Conservation (phyloP, 202 grass and related monocot genomes). For the Panicum hallii region DNA sequence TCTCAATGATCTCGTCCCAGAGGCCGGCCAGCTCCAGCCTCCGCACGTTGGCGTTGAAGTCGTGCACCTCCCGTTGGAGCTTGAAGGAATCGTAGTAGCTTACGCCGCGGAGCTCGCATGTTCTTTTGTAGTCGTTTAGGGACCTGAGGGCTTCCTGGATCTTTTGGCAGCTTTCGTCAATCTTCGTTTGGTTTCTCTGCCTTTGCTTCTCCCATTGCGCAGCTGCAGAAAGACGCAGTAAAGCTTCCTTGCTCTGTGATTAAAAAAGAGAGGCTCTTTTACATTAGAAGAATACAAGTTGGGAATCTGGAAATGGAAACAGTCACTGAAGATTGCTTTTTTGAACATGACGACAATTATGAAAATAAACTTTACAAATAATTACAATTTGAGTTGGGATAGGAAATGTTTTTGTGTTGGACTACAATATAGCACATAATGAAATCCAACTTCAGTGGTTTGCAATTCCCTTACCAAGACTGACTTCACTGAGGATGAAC, state of each 20-base stretch:
- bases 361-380: conserved; percentile 7
- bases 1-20: conserved; percentile 98
- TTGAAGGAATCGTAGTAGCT: conserved; percentile 96
- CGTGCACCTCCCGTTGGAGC: conserved; percentile 78
- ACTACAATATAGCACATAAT: neutral
- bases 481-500: conserved; percentile 1
- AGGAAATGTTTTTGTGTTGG: conserved; percentile 27
- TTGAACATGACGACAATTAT: neutral
- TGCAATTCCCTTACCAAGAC: conserved; percentile 14
- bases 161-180: conserved; percentile 67
- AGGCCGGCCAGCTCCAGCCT: conserved; percentile 83
- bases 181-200: conserved; percentile 77
- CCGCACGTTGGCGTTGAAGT: conserved; percentile 84
- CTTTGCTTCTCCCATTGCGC: conserved; percentile 89
- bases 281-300: conserved; percentile 3
- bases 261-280: neutral
- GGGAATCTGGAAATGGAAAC: neutral
- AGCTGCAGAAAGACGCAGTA: conserved; percentile 68
- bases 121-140: conserved; percentile 70
- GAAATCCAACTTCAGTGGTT: conserved; percentile 13
- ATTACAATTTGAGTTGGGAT: conserved; percentile 14
- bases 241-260: conserved; percentile 82
- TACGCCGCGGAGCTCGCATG: conserved; percentile 61
- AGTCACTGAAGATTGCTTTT: conserved; percentile 8
- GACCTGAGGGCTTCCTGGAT: conserved; percentile 69